phyloP scores from a whole-genome alignment of 2,329 filamentous ascomycete species.

The Trichophyton equinum region DNA sequence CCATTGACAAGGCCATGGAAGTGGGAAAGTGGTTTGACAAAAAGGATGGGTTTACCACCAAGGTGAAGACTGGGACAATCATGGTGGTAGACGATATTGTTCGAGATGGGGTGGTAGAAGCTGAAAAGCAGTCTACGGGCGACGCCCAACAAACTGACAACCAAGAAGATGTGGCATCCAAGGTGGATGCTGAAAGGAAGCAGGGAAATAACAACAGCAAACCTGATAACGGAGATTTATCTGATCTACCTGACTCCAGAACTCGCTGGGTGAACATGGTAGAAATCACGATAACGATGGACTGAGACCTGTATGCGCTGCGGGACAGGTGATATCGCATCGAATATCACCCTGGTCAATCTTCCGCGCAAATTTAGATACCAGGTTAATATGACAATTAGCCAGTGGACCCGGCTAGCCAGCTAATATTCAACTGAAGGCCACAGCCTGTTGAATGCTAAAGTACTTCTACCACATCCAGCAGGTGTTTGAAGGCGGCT shows the following conservation, averaged over 20 bases:
- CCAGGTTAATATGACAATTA: not conserved
- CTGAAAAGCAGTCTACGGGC: slow-evolving; percentile 14
- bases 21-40: slow-evolving; percentile 46
- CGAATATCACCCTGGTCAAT: not conserved
- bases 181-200: slow-evolving; percentile 12
- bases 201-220: slow-evolving; percentile 21
- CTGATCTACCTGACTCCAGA: slow-evolving; percentile 32
- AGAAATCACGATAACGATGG: slow-evolving; percentile 33
- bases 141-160: slow-evolving; percentile 13
- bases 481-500: too few relatives aligned
- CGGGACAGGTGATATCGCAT: not conserved
- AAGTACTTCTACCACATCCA: not conserved
- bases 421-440: too few relatives aligned
- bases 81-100: slow-evolving; percentile 50
- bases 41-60: slow-evolving; percentile 39
- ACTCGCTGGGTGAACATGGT: slow-evolving; percentile 38
- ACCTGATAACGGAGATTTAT: slow-evolving; percentile 17
- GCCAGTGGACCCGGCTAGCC: not conserved
- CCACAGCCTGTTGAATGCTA: not conserved
- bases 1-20: slow-evolving; percentile 45
- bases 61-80: slow-evolving; percentile 44
- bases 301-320: slow-evolving; percentile 18
- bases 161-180: slow-evolving; percentile 6
- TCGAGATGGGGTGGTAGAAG: slow-evolving; percentile 24
- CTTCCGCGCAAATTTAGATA: not conserved